Conservation (phyloP, 768 basidiomycete genomes). For the Porphyrellus cyaneotinctus region DNA sequence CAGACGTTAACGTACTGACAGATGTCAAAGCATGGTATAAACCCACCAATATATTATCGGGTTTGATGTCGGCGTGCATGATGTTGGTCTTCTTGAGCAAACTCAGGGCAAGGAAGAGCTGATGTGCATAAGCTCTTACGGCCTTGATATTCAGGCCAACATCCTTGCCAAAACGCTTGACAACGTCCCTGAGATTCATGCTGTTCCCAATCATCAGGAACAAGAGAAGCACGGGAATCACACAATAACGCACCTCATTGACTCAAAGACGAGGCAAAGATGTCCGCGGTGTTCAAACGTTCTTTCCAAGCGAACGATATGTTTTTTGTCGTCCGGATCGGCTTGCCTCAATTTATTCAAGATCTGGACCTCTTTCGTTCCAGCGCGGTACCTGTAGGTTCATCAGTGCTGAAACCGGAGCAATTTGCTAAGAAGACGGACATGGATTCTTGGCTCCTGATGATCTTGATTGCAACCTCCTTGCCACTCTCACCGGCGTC, state of each 20-base stretch:
- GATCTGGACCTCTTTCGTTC: slow-evolving; percentile 87
- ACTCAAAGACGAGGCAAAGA: slow-evolving; percentile 93
- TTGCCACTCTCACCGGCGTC: slow-evolving; percentile 51
- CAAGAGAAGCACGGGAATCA: slow-evolving; percentile 2
- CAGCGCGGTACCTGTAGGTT: slow-evolving; percentile 81
- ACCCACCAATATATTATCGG: slow-evolving; percentile 92
- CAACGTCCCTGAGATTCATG: slow-evolving; percentile 97
- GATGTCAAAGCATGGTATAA: slow-evolving; percentile 1
- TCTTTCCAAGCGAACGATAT: slow-evolving; percentile 86
- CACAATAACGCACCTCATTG: slow-evolving; percentile 61
- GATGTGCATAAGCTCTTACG: slow-evolving; percentile 98
- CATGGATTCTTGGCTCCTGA: slow-evolving; percentile 96
- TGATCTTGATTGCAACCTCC: slow-evolving; percentile 98
- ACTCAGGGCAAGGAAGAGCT: slow-evolving; percentile 85
- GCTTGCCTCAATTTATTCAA: slow-evolving; percentile 81
- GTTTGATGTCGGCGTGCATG: slow-evolving; percentile 99
- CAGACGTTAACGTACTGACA: slow-evolving; percentile 15
- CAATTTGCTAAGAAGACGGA: slow-evolving; percentile 39
- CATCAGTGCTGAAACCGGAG: slow-evolving; percentile 2
- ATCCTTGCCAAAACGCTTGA: slow-evolving; percentile 98
- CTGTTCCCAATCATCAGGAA: slow-evolving; percentile 38
- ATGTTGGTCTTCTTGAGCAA: slow-evolving; percentile 85
- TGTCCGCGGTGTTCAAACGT: slow-evolving; percentile 98
- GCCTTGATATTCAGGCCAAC: slow-evolving; percentile 94
- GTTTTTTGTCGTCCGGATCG: slow-evolving; percentile 96